A percentile compares a stretch with the other conserved stretches of the same genome.
Evolutionary conservation across 768 basidiomycete genomes (phyloP).

Genomic region (Leccinum barrowsii): DNA sequence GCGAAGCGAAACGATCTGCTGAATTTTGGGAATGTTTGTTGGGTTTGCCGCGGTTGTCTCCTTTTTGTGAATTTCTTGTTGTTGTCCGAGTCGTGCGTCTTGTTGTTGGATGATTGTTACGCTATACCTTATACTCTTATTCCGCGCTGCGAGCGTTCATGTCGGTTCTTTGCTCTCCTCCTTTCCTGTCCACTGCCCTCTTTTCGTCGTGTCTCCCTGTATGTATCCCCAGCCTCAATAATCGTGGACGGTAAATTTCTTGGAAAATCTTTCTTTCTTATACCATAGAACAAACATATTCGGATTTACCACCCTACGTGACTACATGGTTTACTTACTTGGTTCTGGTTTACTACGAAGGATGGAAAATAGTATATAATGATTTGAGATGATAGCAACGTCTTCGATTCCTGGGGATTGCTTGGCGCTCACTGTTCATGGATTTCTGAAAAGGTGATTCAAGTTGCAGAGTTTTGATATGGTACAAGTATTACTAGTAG

Average conservation of each 20-base stretch:
- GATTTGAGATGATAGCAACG: background rate
- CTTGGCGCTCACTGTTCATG: too few species aligned
- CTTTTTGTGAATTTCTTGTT: background rate
- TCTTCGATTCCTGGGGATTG: too few species aligned
- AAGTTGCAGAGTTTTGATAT: too few species aligned
- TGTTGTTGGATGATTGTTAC: background rate
- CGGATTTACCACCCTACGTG: background rate
- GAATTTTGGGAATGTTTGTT: conserved; percentile 1
- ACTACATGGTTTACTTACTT: background rate
- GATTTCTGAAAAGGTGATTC: too few species aligned
- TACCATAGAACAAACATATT: background rate
- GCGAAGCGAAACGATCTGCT: background rate
- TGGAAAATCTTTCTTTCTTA: background rate
- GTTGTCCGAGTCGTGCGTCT: background rate
- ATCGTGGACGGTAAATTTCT: background rate
- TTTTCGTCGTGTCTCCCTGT: background rate
- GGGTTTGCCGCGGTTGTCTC: background rate
- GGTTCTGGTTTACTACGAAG: background rate
- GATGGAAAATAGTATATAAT: background rate
- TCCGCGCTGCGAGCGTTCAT: background rate
- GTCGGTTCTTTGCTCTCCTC: background rate
- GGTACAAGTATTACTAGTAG: too few species aligned
- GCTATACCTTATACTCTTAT: background rate
- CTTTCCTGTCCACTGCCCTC: background rate
- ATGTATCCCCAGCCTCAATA: background rate